Evolutionary conservation across 169 alveolate genomes (phyloP).

Genomic region (Cryptosporidium sp.): DNA sequence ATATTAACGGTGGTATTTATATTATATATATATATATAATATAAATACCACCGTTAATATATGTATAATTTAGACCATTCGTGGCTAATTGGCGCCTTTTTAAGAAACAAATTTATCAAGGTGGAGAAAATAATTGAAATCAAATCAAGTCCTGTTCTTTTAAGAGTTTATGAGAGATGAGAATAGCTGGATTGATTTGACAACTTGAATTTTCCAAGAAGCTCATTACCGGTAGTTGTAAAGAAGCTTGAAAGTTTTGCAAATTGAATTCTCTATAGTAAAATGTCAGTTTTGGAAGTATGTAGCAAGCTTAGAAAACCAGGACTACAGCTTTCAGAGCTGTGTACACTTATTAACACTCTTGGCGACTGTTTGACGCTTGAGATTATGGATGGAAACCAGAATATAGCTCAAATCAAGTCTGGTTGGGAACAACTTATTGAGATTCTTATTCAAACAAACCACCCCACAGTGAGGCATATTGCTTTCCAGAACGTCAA

Average conservation of each 20-base stretch:
- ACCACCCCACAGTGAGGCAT: slow-evolving; percentile 68
- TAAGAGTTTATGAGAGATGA: neutral
- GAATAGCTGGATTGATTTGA: neutral
- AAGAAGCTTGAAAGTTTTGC: neutral
- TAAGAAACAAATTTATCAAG: neutral
- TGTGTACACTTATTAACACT: slow-evolving; percentile 46
- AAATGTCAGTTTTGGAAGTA: slow-evolving; percentile 19
- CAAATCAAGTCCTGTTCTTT: neutral
- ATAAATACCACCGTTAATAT: no score
- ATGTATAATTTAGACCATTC: neutral
- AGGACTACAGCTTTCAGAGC: slow-evolving; percentile 51
- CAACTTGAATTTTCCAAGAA: neutral
- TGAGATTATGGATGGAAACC: neutral
- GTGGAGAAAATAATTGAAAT: neutral
- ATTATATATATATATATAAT: no score
- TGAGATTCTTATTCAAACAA: slow-evolving; percentile 56
- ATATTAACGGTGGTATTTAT: no score
- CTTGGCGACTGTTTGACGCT: slow-evolving; percentile 19
- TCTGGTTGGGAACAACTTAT: slow-evolving; percentile 55
- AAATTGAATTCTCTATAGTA: neutral
- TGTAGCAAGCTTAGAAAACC: slow-evolving; percentile 37
- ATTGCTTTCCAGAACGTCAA: slow-evolving; percentile 48
- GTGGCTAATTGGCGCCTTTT: neutral
- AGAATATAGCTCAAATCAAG: neutral
- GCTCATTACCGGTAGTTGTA: neutral